phyloP scores from a whole-genome alignment of 805 yeast genomes.

The Priceomyces melissophilus region DNA sequence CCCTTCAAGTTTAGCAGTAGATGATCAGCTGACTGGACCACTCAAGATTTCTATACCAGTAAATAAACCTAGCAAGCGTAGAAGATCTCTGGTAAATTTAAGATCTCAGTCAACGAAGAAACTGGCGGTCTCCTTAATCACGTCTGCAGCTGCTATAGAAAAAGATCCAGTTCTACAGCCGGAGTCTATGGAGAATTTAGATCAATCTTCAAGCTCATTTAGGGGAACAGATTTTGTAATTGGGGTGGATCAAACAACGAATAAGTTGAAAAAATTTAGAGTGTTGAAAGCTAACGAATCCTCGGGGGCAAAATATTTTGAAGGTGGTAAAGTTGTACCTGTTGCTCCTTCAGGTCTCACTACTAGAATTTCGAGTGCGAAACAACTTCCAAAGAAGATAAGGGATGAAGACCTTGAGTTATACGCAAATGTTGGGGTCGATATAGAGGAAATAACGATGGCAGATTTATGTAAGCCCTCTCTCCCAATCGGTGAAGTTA shows the following conservation, averaged over 20 bases:
- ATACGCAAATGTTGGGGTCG: constrained; percentile 43
- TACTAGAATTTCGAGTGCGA: constrained; percentile 26
- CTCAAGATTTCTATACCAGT: constrained; percentile 38
- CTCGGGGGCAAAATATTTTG: constrained; percentile 4
- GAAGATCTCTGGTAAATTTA: constrained; percentile 22
- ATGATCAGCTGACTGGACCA: constrained; percentile 14
- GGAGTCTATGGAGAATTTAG: constrained; percentile 7
- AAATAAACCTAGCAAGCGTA: constrained; percentile 25
- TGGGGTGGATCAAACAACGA: constrained; percentile 30
- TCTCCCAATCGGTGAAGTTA: constrained; percentile 62
- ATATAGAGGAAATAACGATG: constrained; percentile 56
- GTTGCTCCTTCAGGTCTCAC: constrained; percentile 39
- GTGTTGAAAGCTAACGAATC: constrained; percentile 5
- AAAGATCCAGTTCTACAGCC: constrained; percentile 8
- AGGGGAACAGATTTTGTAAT: constrained; percentile 20
- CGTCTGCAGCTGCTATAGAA: constrained; percentile 6
- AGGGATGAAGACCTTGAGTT: constrained; percentile 35
- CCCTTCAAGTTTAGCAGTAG: neutral
- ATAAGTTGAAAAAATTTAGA: constrained; percentile 28
- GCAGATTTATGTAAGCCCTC: constrained; percentile 67
- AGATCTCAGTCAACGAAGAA: constrained; percentile 9
- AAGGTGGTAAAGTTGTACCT: constrained; percentile 19
- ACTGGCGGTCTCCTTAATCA: constrained; percentile 5
- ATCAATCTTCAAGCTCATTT: neutral
- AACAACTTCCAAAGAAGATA: constrained; percentile 35